Base-by-base conservation (phyloP, 176 grass and related monocot genomes). In the Triticum monococcum region DNA sequence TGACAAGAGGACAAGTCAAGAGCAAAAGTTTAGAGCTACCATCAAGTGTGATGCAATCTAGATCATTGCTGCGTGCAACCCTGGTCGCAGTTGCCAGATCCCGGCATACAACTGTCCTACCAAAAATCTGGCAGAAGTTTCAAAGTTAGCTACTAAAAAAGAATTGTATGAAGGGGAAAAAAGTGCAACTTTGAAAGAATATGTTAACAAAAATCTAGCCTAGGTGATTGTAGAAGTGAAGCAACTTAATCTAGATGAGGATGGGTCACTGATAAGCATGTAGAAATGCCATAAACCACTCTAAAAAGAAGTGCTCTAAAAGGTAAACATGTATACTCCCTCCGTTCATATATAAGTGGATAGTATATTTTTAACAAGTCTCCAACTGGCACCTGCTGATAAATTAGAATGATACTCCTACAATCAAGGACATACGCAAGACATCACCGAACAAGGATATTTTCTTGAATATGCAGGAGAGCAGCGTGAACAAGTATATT, bases 1-100 rank as follows among this genome's bases (percentile, higher is more conserved):
- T 63, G 9, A 63, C 9, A 81, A 54, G 32, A 54, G 32, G 14
- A 12, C 50, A 88, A n/a, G 2, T 78, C 5, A 45, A 71, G 41
- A 71, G 37, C 38, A 77, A 62, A 40, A 66, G 18, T 4, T 35
- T 48, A 52, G 30, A 24, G 18, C 61, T 79, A 94, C 95, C 95
- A 91, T 95, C 95, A 36, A 98, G 89, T 46, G 95, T 98, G 81
- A 95, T 98, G 89, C 93, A 98, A 87, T 98, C 91, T 77, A 98
- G 93, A 87, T 83, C 85, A 67, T 95, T 90, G 84, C 57, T 79
- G 45, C 89, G 91, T 68, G 95, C 93, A 87, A 98, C 89, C 85
- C 80, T 92, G n/a, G 95, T 98, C 0, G 93, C 91, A 45, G 85
- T 92, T 91, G 95, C 93, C 72, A 98, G 89, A 67, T 98, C 91